Evolutionary conservation across 352 stramenopile genomes (phyloP).

Genomic region (Phytopythium cucurbitacearum): DNA sequence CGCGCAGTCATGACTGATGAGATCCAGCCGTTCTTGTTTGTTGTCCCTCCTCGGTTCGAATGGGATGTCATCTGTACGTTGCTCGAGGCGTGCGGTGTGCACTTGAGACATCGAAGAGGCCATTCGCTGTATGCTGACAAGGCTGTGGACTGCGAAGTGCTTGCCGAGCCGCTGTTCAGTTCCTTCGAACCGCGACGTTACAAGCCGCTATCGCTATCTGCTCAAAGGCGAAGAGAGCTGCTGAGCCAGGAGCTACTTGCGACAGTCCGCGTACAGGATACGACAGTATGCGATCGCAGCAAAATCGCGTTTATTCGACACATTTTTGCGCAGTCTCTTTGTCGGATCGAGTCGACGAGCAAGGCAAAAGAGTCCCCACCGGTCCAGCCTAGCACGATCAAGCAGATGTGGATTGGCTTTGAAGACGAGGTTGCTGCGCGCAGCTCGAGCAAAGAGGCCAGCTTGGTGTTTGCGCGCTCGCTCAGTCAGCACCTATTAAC

Average conservation of each 20-base stretch:
- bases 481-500: constrained; percentile 32
- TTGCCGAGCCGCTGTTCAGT: constrained; percentile 38
- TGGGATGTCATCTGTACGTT: constrained; percentile 31
- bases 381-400: constrained; percentile 16
- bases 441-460: background rate
- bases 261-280: constrained; percentile 17
- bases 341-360: constrained; percentile 10
- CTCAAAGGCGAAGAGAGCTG: constrained; percentile 15
- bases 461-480: constrained; percentile 14
- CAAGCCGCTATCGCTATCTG: constrained; percentile 22
- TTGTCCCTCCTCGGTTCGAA: constrained; percentile 26
- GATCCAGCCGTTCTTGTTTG: constrained; percentile 75
- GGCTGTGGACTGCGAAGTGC: constrained; percentile 23
- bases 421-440: constrained; percentile 22
- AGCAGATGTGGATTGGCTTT: constrained; percentile 49
- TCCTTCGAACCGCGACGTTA: constrained; percentile 23
- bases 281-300: constrained; percentile 20
- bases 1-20: constrained; percentile 65
- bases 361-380: constrained; percentile 3
- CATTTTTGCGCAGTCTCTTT: constrained; percentile 23
- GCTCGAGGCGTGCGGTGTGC: constrained; percentile 44
- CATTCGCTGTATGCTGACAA: constrained; percentile 35
- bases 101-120: constrained; percentile 9
- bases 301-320: constrained; percentile 45
- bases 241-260: constrained; percentile 19